phyloP scores from a whole-genome alignment of 2,329 filamentous ascomycete genomes.

The Stagonosporopsis tanaceti region DNA sequence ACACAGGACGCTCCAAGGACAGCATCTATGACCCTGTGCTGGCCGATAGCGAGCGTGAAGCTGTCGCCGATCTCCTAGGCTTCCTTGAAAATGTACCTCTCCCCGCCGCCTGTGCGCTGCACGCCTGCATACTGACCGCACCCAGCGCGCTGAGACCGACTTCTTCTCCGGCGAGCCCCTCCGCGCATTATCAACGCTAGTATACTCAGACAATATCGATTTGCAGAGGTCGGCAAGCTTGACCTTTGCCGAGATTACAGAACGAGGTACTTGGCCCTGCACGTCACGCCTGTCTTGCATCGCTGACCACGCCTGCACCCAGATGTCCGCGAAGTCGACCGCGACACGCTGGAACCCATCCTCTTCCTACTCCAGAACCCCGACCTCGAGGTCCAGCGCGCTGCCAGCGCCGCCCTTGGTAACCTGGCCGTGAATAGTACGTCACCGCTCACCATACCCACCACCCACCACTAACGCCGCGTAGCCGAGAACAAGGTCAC shows the following conservation, averaged over 20 bases:
- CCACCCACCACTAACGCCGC: slow-evolving; percentile 52
- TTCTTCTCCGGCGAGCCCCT: slow-evolving; percentile 98
- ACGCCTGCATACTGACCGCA: slow-evolving; percentile 42
- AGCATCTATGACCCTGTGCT: slow-evolving; percentile 68
- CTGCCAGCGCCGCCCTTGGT: slow-evolving; percentile 92
- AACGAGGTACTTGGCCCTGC: slow-evolving; percentile 73
- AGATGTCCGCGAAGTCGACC: slow-evolving; percentile 97
- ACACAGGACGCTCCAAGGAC: slow-evolving; percentile 55
- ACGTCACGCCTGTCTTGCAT: slow-evolving; percentile 3
- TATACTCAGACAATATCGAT: slow-evolving; percentile 99
- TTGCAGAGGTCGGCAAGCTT: slow-evolving; percentile 95
- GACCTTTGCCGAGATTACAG: slow-evolving; percentile 98
- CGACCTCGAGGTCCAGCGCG: slow-evolving; percentile 96
- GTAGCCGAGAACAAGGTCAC: slow-evolving; percentile 97
- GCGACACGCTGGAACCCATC: slow-evolving; percentile 94
- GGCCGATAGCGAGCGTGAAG: slow-evolving; percentile 95
- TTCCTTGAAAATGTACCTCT: slow-evolving; percentile 88
- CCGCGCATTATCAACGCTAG: slow-evolving; percentile 89
- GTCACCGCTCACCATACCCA: slow-evolving; percentile 21
- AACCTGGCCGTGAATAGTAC: slow-evolving; percentile 97
- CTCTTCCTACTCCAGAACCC: slow-evolving; percentile 92
- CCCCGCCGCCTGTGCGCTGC: slow-evolving; percentile 9
- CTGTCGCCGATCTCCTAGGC: slow-evolving; percentile 91
- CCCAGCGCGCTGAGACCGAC: slow-evolving; percentile 90
- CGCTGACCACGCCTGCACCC: slow-evolving; percentile 50